phyloP scores from a whole-genome alignment of 2,329 filamentous ascomycete genomes.

The Colletotrichum australisinense region DNA sequence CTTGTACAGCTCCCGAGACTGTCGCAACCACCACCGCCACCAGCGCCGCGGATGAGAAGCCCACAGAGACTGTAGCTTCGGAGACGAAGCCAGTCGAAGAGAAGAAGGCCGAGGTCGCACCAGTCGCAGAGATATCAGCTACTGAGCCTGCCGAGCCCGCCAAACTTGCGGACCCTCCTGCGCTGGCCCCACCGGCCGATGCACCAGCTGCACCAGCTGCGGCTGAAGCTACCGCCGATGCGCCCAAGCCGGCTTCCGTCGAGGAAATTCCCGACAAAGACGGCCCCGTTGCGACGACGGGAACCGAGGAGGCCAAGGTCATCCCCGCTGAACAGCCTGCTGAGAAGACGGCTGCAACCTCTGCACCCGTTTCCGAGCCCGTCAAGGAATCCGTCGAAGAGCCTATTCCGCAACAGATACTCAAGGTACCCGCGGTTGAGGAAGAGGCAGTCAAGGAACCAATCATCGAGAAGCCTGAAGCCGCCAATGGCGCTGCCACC shows the following conservation, averaged over 20 bases:
- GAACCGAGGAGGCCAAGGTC: constrained; percentile 38
- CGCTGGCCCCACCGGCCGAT: constrained; percentile 33
- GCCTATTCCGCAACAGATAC: constrained; percentile 40
- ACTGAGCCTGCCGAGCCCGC: constrained; percentile 35
- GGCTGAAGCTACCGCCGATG: constrained; percentile 48
- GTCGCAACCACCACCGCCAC: neutral
- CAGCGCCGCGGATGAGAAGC: constrained; percentile 4
- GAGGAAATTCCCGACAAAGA: constrained; percentile 32
- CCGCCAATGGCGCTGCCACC: constrained; percentile 29
- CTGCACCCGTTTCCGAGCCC: constrained; percentile 13
- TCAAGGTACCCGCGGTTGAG: constrained; percentile 40
- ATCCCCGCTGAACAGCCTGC: constrained; percentile 34
- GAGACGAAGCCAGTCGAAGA: constrained; percentile 21
- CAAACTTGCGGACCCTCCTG: constrained; percentile 39
- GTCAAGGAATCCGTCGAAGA: constrained; percentile 34
- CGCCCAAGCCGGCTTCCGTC: constrained; percentile 41
- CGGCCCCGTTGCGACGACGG: constrained; percentile 40
- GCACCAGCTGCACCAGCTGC: constrained; percentile 26
- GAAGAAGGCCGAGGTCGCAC: constrained; percentile 18
- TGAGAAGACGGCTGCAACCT: constrained; percentile 15
- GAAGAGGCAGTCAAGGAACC: constrained; percentile 43
- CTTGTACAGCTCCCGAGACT: constrained; percentile 9
- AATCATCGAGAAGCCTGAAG: constrained; percentile 43
- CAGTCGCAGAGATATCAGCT: constrained; percentile 6
- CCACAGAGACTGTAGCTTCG: constrained; percentile 3